phyloP scores from a whole-genome alignment of 805 yeast species.

The Myxozyma lipomycoides region DNA sequence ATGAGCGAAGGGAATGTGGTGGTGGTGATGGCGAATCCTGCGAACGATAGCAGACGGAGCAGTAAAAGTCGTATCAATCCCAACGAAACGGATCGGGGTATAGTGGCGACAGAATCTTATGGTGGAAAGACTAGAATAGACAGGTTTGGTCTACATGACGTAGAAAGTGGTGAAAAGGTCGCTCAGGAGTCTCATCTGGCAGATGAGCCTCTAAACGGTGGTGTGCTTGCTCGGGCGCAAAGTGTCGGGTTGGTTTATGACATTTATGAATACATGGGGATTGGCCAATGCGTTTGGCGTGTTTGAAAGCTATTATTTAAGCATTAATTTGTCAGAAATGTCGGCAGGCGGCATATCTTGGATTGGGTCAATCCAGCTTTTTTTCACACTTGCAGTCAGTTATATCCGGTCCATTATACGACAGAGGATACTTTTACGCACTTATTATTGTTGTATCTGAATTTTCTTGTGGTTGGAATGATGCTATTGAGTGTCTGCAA shows the following conservation, averaged over 20 bases:
- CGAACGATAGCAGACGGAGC: too few relatives aligned
- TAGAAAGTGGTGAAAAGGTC: too few relatives aligned
- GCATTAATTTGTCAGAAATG: conserved; percentile 23
- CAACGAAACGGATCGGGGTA: too few relatives aligned
- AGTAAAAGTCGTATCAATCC: too few relatives aligned
- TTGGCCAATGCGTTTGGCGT: conserved; percentile 35
- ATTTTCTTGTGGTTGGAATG: conserved; percentile 31
- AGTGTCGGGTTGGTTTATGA: conserved; percentile 10
- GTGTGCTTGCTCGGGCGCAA: conserved; percentile 22
- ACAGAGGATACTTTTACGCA: conserved; percentile 32
- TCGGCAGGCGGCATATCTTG: conserved; percentile 34
- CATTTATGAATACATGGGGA: conserved; percentile 35
- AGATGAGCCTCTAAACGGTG: conserved; percentile 24
- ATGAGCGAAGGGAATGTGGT: too few relatives aligned
- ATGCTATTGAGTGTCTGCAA: conserved; percentile 40
- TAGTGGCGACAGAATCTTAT: too few relatives aligned
- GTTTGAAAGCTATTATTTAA: conserved; percentile 32
- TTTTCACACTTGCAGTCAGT: conserved; percentile 30
- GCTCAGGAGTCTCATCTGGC: too few relatives aligned
- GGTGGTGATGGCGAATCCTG: too few relatives aligned
- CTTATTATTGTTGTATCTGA: conserved; percentile 29
- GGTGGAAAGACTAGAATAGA: too few relatives aligned
- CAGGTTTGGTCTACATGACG: too few relatives aligned
- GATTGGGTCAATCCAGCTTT: conserved; percentile 37
- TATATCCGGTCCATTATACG: conserved; percentile 34